Base-by-base conservation (phyloP, 2,329 filamentous ascomycete species). In the Zymoseptoria passerinii region DNA sequence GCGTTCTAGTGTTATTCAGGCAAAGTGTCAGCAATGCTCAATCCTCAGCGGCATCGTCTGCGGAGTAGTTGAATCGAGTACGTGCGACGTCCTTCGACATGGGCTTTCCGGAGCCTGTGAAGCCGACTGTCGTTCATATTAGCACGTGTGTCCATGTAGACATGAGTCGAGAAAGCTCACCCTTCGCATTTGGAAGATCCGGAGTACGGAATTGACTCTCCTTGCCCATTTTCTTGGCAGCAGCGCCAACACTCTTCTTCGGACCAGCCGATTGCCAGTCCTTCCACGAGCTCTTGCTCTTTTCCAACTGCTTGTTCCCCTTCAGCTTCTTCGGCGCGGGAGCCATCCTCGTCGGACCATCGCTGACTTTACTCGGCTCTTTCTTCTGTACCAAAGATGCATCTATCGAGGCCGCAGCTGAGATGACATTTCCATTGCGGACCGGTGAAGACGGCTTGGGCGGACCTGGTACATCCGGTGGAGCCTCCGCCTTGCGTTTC, bases 271-370 rank as follows among this genome's bases (percentile, higher is more conserved):
- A 80, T 64, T 85, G 88, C 74, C 96, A 99, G 63, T 95, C 89
- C 72, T 96, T 88, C 94, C 94, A 99, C 72, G 94, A 96, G 70
- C 78, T 89, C 79, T 96, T 95, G 70, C 88, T 87, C 63, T 86
- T 89, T 77, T 97, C 92, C 23, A 97, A 81, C 71, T 95, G 90
- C 73, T 92, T 94, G 61, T 87, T 94, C 68, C 92, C 92, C 77
- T 95, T 96, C 59, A 92, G 83, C 74, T 85, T 85, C 73, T 92
- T 94, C 44, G 84, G 83, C 62, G 83, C 78, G 29, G 77, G 73
- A 35, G 68, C 61, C 64, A 68, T 67, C 40, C 71, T 68, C 4
- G 67, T 68, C 9, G 82, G 77, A 7, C 80, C 81, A 72, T 86
- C 81, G 73, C 78, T 77, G 61, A 79, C 79, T 69, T 89, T 87